phyloP scores from a whole-genome alignment of 805 yeast genomes.

The Candida germanica region DNA sequence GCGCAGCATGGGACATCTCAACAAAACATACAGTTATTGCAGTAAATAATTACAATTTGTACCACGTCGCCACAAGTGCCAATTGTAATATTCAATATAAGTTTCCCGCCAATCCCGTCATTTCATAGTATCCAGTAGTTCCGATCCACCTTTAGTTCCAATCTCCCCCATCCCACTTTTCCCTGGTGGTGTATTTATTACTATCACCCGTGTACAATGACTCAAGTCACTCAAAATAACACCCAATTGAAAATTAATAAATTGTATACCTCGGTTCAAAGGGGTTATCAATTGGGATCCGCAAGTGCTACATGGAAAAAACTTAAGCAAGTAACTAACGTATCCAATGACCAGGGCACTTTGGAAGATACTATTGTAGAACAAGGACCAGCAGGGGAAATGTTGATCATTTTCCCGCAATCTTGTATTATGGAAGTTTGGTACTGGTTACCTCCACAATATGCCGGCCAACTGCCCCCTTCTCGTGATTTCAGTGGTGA shows the following conservation, averaged over 20 bases:
- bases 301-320: constrained; percentile 43
- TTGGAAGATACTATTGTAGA: constrained; percentile 17
- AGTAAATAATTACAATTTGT: no score
- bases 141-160: no score
- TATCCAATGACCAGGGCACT: constrained; percentile 1
- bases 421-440: constrained; percentile 27
- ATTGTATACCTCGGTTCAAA: constrained; percentile 26
- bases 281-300: constrained; percentile 38
- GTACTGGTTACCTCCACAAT: constrained; percentile 26
- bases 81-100: no score
- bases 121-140: no score
- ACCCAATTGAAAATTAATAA: constrained; percentile 22
- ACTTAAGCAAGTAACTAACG: constrained; percentile 31
- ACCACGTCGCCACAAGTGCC: no score
- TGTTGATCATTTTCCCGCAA: constrained; percentile 23
- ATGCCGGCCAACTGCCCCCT: not conserved
- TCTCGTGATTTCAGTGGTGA: constrained; percentile 21
- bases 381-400: constrained; percentile 32
- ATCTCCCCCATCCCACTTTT: no score
- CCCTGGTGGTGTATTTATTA: no score
- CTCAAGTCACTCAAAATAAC: no score
- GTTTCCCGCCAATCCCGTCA: no score
- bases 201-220: no score
- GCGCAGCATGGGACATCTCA: no score
- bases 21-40: no score